Evolutionary conservation across 2,329 filamentous ascomycete genomes (phyloP).

Genomic region (Colletotrichum tofieldiae): DNA sequence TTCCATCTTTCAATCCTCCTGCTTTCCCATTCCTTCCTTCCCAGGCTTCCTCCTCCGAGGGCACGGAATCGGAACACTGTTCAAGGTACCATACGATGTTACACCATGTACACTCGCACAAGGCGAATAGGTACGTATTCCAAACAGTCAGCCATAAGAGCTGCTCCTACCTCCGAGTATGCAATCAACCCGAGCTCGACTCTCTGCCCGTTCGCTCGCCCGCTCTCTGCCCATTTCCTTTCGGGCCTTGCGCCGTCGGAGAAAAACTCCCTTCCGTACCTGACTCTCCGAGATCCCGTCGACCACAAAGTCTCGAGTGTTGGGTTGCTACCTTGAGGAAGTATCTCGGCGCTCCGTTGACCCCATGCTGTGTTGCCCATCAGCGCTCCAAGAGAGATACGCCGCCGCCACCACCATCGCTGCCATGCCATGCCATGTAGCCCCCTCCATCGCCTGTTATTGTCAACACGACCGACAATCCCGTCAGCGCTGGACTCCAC

Average conservation of each 20-base stretch:
- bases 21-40: background rate
- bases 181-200: too few relatives aligned
- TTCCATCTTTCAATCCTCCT: background rate
- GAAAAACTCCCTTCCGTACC: slow-evolving; percentile 35
- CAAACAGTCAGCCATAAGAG: background rate
- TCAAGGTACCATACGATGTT: too few relatives aligned
- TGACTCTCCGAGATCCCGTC: slow-evolving; percentile 30
- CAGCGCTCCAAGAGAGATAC: slow-evolving; percentile 11
- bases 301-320: background rate
- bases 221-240: background rate
- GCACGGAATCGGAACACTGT: too few relatives aligned
- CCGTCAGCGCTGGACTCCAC: background rate
- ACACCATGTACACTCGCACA: too few relatives aligned
- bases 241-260: slow-evolving; percentile 14
- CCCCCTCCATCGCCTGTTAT: background rate
- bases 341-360: background rate
- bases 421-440: slow-evolving; percentile 15
- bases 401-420: background rate
- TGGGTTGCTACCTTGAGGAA: too few relatives aligned
- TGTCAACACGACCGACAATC: slow-evolving; percentile 16
- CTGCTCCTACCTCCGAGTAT: background rate
- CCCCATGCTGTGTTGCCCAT: slow-evolving; percentile 23
- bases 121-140: background rate
- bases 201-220: background rate
- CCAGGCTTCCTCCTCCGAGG: background rate